phyloP scores from a whole-genome alignment of 2,329 filamentous ascomycete genomes.

The Rutstroemia sydowiana region DNA sequence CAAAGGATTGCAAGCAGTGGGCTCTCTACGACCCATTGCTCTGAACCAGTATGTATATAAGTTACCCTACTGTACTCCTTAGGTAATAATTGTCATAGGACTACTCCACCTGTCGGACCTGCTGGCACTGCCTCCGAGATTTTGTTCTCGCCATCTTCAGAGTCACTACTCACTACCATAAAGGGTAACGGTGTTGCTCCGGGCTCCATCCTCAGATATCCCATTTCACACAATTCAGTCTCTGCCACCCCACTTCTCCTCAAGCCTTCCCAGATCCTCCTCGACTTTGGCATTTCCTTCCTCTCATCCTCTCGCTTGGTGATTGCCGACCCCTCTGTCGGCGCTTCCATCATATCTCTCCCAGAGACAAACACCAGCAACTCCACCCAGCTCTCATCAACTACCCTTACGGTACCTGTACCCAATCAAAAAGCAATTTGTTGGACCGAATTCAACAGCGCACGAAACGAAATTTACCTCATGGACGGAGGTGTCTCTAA shows the following conservation, averaged over 20 bases:
- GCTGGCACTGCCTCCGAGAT: conserved; percentile 51
- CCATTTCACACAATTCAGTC: conserved; percentile 4
- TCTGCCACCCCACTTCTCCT: conserved; percentile 11
- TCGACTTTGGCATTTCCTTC: conserved; percentile 15
- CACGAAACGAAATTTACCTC: conserved; percentile 10
- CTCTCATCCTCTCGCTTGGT: conserved; percentile 7
- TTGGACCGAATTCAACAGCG: conserved; percentile 13
- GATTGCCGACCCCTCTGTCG: conserved; percentile 13
- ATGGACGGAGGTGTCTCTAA: conserved; percentile 10
- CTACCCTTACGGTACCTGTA: conserved; percentile 6
- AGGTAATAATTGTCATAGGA: conserved; percentile 28
- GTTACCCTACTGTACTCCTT: neutral
- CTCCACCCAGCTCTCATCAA: neutral
- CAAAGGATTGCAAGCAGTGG: conserved; percentile 37
- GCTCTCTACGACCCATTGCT: conserved; percentile 38
- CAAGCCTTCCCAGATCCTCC: conserved; percentile 4
- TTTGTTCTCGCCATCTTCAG: conserved; percentile 49
- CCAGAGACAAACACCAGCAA: too few species aligned
- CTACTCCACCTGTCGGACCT: conserved; percentile 50
- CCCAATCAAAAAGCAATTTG: conserved; percentile 12
- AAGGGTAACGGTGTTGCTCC: conserved; percentile 45
- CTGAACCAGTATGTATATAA: conserved; percentile 24
- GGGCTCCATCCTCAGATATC: conserved; percentile 16
- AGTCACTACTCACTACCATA: conserved; percentile 45
- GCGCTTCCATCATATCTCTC: conserved; percentile 13